These are phyloP conservation scores for Picochlorum sp. DNA, from an alignment of 139 green algal species.

Conservation along the genomic window DNA sequence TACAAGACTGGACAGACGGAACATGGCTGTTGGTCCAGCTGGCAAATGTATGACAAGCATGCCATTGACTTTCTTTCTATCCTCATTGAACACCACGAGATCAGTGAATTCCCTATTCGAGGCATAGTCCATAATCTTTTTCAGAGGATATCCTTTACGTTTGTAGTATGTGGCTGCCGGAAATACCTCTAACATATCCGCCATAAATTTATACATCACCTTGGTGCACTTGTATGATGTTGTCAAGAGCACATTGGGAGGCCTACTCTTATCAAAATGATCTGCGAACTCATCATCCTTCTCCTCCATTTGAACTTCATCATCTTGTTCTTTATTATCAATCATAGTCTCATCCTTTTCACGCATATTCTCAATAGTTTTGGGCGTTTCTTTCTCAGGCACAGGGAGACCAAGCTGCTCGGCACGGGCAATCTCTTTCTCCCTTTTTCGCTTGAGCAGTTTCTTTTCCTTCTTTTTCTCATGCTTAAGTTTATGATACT, in stretches of 20 bases:
- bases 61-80: constrained; percentile 75
- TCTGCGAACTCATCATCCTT: constrained; percentile 80
- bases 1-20: constrained; percentile 66
- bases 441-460: constrained; percentile 39
- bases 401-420: constrained; percentile 54
- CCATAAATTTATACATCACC: constrained; percentile 76
- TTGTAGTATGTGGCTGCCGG: constrained; percentile 80
- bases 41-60: constrained; percentile 84
- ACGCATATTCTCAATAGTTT: constrained; percentile 85
- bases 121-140: constrained; percentile 84
- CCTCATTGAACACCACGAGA: constrained; percentile 85
- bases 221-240: constrained; percentile 71
- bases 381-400: constrained; percentile 53
- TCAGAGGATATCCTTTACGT: constrained; percentile 66
- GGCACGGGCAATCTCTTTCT: constrained; percentile 47
- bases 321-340: constrained; percentile 61
- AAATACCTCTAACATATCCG: constrained; percentile 72
- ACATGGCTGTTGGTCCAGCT: constrained; percentile 76
- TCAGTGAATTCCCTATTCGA: constrained; percentile 67
- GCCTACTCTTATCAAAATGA: constrained; percentile 30
- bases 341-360: constrained; percentile 77
- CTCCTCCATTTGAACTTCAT: constrained; percentile 69
- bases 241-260: constrained; percentile 84
- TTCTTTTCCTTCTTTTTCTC: constrained; percentile 69
- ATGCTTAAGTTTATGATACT: constrained; percentile 70